These are phyloP conservation scores for Exobasidium rhododendri DNA, from an alignment of 1,284 basidiomycete species.

Conservation along the genomic window DNA sequence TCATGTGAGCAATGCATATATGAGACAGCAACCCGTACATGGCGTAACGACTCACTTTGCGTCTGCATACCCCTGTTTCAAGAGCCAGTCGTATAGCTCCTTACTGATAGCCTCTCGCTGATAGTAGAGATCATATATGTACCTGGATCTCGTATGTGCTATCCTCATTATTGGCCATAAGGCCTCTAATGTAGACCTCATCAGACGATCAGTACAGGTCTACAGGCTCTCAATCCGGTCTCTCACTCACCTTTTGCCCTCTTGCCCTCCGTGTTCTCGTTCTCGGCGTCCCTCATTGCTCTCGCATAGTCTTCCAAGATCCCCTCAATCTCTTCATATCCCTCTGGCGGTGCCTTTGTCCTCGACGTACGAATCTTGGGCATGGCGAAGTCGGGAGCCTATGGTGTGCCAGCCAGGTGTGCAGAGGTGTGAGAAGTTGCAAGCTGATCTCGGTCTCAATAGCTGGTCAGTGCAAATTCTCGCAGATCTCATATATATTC, in stretches of 20 bases:
- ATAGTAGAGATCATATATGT: conserved; percentile 98
- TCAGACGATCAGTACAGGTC: too few species aligned
- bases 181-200: too few species aligned
- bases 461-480: too few species aligned
- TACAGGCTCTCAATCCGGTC: too few species aligned
- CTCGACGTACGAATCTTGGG: conserved; percentile 91
- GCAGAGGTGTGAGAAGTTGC: too few species aligned
- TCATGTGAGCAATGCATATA: not conserved
- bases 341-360: conserved; percentile 93
- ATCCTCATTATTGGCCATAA: conserved; percentile 99
- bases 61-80: conserved; percentile 97
- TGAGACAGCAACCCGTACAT: not conserved
- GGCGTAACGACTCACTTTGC: conserved; percentile 61
- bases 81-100: conserved; percentile 94
- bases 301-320: conserved; percentile 53
- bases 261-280: conserved; percentile 95
- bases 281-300: conserved; percentile 64
- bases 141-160: conserved; percentile 78
- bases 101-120: conserved; percentile 91
- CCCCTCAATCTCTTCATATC: conserved; percentile 87
- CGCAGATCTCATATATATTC: too few species aligned
- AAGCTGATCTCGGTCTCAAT: too few species aligned
- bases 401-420: too few species aligned
- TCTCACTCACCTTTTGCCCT: conserved; percentile 65
- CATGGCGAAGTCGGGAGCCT: conserved; percentile 69